These are phyloP conservation scores for Sordariomycetes sp. DNA, from an alignment of 2,329 filamentous ascomycete species.

Conservation along the genomic window DNA sequence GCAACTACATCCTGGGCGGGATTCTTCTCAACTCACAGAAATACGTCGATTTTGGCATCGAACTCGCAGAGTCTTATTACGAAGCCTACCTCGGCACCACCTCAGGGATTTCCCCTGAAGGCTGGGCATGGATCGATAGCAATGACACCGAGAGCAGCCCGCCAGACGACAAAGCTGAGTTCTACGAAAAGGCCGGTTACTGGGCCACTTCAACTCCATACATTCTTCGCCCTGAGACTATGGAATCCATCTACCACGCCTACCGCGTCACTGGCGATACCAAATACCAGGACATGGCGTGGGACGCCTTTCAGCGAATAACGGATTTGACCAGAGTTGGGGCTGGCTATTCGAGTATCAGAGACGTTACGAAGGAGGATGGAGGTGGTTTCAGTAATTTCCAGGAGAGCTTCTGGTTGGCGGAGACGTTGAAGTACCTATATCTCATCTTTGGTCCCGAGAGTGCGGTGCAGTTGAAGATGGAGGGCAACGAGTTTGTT, in stretches of 20 bases:
- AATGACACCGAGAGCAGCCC: conserved; percentile 25
- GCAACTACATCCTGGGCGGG: conserved; percentile 38
- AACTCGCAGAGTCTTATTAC: conserved; percentile 41
- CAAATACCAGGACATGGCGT: conserved; percentile 57
- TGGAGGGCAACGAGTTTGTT: conserved; percentile 23
- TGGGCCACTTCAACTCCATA: conserved; percentile 28
- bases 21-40: conserved; percentile 29
- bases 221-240: conserved; percentile 64
- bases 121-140: conserved; percentile 35
- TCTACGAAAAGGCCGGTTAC: conserved; percentile 5
- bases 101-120: conserved; percentile 44
- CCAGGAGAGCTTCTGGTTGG: conserved; percentile 66
- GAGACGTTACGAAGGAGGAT: conserved; percentile 46
- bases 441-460: conserved; percentile 47
- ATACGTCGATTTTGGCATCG: conserved; percentile 32
- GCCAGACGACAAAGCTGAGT: conserved; percentile 34
- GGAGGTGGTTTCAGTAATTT: conserved; percentile 35
- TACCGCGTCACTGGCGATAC: conserved; percentile 60
- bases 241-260: conserved; percentile 73
- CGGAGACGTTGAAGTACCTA: conserved; percentile 69
- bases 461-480: conserved; percentile 1
- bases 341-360: conserved; percentile 55
- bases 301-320: conserved; percentile 44
- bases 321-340: conserved; percentile 52
- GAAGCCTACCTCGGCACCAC: conserved; percentile 38